Base-by-base conservation (phyloP, 2,329 filamentous ascomycete species). In the Sporothrix dimorphospora region DNA sequence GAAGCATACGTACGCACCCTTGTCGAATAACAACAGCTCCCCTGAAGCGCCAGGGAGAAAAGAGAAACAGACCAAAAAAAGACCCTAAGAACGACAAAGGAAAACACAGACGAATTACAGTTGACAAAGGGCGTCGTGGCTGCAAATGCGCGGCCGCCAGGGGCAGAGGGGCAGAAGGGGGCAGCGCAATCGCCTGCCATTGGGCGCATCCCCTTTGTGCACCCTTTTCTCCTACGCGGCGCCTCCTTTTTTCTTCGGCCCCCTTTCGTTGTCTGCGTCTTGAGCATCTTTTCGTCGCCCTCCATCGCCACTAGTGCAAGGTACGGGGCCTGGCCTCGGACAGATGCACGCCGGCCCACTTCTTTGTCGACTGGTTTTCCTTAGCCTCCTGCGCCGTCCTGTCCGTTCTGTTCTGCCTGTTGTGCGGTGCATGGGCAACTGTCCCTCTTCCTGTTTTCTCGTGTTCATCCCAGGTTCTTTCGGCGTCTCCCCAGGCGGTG, bases 271-370 rank as follows among this genome's bases (percentile, higher is more conserved):
- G 19, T 34, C 42, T 38, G 19, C 47, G 40, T 45, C 49, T 49
- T 57, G 27, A 19, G 21, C 30, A 12, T 30, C 30, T 38, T 51
- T 70, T 34, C 24, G 27, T 65, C 14, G 59, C 27, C 19, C 59
- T 49, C 49, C 49, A 71, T 73, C 57, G 72, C 73, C 74, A 74
- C 74, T 75, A 75, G 74, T 42, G 73, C 71, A 73, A 74, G 73
- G 74, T 72, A 75, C 74, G 72, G 49, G 49, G 5, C 69, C 21
- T 59, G 30, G 12, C 49, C 27, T 63, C 16, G 24, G 21, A 47
- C 27, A 38, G 47, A 70, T 27, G 53, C 66, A 49, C 55, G 12
- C 2, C 40, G 65, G 21, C 24, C 69, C 72, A 71, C 57, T 68
- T 67, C 61, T 53, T n/a, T 38, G 59, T 65, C 38, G 59, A 65